Base-by-base conservation (phyloP, 108 stramenopile genomes). In the Cyclostephanos tholiformis region DNA sequence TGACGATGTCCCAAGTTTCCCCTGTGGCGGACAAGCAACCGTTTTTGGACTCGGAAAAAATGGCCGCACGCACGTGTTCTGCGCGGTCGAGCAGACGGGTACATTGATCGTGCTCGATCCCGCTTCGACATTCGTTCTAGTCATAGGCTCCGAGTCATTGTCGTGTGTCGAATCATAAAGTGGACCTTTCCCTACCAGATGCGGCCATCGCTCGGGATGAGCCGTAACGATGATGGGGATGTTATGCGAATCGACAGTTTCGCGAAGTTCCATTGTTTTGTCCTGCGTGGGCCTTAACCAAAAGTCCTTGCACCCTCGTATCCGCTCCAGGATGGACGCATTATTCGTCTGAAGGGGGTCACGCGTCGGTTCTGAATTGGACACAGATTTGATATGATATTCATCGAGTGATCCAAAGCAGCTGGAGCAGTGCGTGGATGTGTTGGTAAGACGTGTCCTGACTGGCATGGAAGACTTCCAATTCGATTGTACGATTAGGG, bases 281-380 rank as follows among this genome's bases (percentile, higher is more conserved):
- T 72, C 60, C 13, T 26, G 10, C 14, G 25, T 0, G 0, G 55
- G 6, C 6, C 71, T 4, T 4, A 63, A 48, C 48, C 58, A 72
- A 32, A 63, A 57, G 58, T 63, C 71, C 29, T 72, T 72, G 46
- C 71, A 72, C 60, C 26, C 58, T 23, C 71, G 22, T 14, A 72
- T 44, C 17, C 60, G 19, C 19, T 50, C 60, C 22, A 72, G 50
- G 30, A 72, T 72, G 19, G 71, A 69, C 4, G 29, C 61, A 72
- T 44, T 61, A 17, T 72, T 49, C 16, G 58, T 19, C 10, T 35
- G 26, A 25, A 57, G 23, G 12, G 60, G 60, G 17, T 72, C 52
- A 1, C 19, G 13, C 52, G 62, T 30, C 6, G 41, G 44, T 44
- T 63, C 60, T n/a, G 61, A 57, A 61, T 48, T 63, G 0, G 49